Percentiles rank a stretch among this genome's conserved stretches.
phyloP scores from a whole-genome alignment of 495 filamentous ascomycete genomes.

The Barbatosphaeria neglecta region DNA sequence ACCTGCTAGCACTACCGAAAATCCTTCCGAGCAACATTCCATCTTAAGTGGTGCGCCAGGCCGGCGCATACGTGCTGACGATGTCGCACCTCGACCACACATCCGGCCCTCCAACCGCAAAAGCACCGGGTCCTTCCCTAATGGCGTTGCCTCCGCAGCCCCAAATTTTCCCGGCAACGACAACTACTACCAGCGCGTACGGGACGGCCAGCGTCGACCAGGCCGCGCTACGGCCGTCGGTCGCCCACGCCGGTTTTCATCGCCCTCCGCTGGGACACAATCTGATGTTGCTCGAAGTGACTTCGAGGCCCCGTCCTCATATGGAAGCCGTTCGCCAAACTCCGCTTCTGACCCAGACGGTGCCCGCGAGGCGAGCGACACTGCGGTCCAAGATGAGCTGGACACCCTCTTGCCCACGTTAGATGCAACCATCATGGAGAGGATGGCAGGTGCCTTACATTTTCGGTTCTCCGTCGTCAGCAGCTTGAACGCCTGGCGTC shows the following conservation, averaged over 20 bases:
- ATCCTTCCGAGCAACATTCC: neutral
- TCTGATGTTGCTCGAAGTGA: neutral
- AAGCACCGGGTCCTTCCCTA: neutral
- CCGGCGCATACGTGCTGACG: neutral
- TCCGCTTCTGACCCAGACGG: constrained; percentile 4
- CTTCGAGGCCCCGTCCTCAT: neutral
- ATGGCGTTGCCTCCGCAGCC: neutral
- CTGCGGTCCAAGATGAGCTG: constrained; percentile 5
- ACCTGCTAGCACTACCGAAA: neutral
- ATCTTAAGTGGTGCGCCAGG: neutral
- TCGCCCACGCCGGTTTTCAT: neutral
- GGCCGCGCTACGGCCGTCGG: neutral
- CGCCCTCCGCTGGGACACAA: neutral
- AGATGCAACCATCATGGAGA: neutral
- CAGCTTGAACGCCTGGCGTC: neutral
- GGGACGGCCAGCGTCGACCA: neutral
- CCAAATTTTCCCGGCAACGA: neutral
- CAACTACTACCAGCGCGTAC: neutral
- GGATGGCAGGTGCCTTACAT: neutral
- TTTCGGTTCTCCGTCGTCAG: neutral
- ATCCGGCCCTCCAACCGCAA: neutral
- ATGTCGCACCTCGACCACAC: neutral
- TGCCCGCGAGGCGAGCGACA: constrained; percentile 8
- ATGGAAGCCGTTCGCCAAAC: neutral
- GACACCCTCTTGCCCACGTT: neutral